These are phyloP conservation scores for Obelidium mucronatum DNA, from an alignment of 192 early-diverging fungal species.

Conservation along the genomic window DNA sequence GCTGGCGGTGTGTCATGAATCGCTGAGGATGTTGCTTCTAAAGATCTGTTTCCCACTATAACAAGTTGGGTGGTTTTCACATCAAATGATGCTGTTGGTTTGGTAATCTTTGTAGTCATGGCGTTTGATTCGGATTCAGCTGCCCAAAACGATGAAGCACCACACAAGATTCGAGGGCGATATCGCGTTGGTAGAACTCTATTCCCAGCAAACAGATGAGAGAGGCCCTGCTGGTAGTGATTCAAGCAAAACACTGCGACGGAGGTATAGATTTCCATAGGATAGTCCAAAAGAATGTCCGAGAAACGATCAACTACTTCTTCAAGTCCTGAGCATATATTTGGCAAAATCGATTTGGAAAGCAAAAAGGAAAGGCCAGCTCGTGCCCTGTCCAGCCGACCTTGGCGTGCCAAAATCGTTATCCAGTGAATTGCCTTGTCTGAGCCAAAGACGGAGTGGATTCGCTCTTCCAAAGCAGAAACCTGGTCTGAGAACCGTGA, in stretches of 20 bases:
- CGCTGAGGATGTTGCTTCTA: too few relatives aligned
- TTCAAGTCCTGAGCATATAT: background rate
- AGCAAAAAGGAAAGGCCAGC: background rate
- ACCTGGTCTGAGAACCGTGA: background rate
- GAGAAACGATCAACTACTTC: constrained; percentile 16
- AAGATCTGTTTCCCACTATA: too few relatives aligned
- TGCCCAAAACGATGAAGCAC: constrained; percentile 1
- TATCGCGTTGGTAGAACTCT: background rate
- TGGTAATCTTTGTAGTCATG: background rate
- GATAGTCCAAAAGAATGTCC: background rate
- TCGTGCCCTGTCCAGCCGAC: background rate
- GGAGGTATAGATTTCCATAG: constrained; percentile 18
- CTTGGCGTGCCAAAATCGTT: background rate
- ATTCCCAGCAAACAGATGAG: too few relatives aligned
- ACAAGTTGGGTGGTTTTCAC: background rate
- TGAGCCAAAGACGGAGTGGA: background rate
- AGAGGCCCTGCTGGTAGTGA: background rate
- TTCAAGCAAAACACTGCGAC: constrained; percentile 2
- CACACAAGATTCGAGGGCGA: background rate
- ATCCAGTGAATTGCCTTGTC: constrained; percentile 11
- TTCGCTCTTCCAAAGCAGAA: background rate
- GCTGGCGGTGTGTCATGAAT: background rate
- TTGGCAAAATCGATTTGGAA: background rate
- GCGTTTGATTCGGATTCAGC: background rate
- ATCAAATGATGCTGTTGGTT: background rate